Conservation (phyloP, 2,329 filamentous ascomycete genomes). For the Acrocalymma vagum region DNA sequence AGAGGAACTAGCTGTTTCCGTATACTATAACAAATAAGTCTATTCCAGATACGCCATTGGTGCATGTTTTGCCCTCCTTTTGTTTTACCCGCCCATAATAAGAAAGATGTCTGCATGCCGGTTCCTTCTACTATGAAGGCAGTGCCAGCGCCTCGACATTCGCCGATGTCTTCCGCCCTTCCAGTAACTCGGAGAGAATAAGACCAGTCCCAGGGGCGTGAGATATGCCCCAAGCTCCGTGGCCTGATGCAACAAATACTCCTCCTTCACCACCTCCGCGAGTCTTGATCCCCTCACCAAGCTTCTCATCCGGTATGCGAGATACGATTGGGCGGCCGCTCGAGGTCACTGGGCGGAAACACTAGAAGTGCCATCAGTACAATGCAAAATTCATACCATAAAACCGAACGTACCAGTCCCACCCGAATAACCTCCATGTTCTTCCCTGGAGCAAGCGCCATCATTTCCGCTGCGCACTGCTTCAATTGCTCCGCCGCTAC, state of each 20-base stretch:
- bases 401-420: constrained; percentile 55
- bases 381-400: not conserved
- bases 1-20: no score
- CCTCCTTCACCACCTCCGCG: constrained; percentile 60
- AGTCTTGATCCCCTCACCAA: constrained; percentile 61
- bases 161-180: constrained; percentile 65
- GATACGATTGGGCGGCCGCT: constrained; percentile 71
- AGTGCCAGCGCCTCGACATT: constrained; percentile 64
- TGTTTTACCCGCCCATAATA: no score
- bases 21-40: no score
- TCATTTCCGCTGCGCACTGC: constrained; percentile 57
- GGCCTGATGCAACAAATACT: constrained; percentile 75
- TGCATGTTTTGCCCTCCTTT: no score
- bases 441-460: constrained; percentile 55
- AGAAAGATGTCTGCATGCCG: no score
- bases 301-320: constrained; percentile 63
- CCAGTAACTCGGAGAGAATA: constrained; percentile 75
- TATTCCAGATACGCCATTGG: no score
- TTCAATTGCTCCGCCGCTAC: constrained; percentile 61
- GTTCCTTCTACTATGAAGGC: no score
- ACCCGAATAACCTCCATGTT: constrained; percentile 71
- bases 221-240: constrained; percentile 76
- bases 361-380: constrained; percentile 46
- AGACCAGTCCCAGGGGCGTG: constrained; percentile 71
- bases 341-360: constrained; percentile 75